A percentile compares a stretch with the other conserved stretches of the same genome.
These are phyloP conservation scores for Cicer yamashitae DNA, from an alignment of 306 rosid genomes.

Conservation along the genomic window DNA sequence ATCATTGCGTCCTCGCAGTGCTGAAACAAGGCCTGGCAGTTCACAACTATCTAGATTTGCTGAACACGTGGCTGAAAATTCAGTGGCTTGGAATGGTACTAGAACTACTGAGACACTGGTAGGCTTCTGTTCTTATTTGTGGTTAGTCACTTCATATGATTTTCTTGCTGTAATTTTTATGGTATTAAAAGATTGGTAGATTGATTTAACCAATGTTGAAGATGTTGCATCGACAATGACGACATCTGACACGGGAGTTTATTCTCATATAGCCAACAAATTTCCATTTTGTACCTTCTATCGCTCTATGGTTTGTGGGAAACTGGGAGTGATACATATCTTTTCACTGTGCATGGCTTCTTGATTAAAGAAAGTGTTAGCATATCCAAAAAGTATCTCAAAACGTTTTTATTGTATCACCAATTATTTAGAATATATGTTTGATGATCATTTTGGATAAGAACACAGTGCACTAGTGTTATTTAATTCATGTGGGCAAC, in stretches of 20 bases:
- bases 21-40: conserved; percentile 96
- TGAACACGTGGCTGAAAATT: conserved; percentile 68
- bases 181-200: conserved; percentile 4
- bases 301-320: conserved; percentile 7
- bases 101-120: conserved; percentile 88
- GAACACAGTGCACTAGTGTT: neutral
- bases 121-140: conserved; percentile 40
- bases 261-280: conserved; percentile 3
- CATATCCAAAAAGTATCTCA: neutral
- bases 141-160: conserved; percentile 18
- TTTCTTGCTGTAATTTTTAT: conserved; percentile 4
- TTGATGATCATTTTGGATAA: neutral
- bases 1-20: conserved; percentile 92
- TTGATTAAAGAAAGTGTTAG: conserved; percentile 7
- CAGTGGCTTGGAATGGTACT: conserved; percentile 79
- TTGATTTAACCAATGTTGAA: conserved; percentile 1
- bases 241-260: neutral
- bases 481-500: neutral
- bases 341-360: conserved; percentile 5
- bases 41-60: conserved; percentile 98
- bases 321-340: conserved; percentile 7
- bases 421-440: too few relatives aligned
- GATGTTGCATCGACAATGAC: conserved; percentile 1
- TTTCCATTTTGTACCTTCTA: conserved; percentile 7
- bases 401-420: neutral